These are phyloP conservation scores for Agaricus bisporus DNA, from an alignment of 768 basidiomycete species.

Conservation along the genomic window DNA sequence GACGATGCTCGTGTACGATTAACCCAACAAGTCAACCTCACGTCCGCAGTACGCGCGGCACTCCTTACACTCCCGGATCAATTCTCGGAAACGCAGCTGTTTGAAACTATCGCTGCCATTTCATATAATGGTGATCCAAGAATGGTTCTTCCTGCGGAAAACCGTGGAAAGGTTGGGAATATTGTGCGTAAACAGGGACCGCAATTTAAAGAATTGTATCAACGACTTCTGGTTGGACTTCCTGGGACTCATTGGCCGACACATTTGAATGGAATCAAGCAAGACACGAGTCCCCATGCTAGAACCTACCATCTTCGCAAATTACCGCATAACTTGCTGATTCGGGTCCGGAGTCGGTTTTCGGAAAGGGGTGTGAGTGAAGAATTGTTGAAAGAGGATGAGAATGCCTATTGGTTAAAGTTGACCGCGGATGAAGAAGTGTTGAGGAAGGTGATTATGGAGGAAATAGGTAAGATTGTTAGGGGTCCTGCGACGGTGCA, in stretches of 20 bases:
- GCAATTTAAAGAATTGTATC: constrained; percentile 88
- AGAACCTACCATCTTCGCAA: constrained; percentile 72
- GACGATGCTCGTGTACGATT: constrained; percentile 89
- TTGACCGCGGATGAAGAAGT: constrained; percentile 60
- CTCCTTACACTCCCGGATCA: constrained; percentile 78
- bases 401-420: constrained; percentile 68
- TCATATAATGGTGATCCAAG: constrained; percentile 88
- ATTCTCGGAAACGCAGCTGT: constrained; percentile 81
- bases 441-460: constrained; percentile 45
- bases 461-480: constrained; percentile 77
- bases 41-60: constrained; percentile 84
- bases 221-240: constrained; percentile 66
- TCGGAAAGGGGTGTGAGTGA: constrained; percentile 24
- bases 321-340: constrained; percentile 65
- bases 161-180: constrained; percentile 89
- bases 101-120: constrained; percentile 78
- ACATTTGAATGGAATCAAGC: constrained; percentile 49
- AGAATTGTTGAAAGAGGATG: constrained; percentile 49
- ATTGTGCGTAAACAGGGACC: constrained; percentile 79
- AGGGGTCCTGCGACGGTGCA: constrained; percentile 80
- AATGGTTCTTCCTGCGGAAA: constrained; percentile 93
- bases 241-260: constrained; percentile 75
- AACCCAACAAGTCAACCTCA: constrained; percentile 90
- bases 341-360: constrained; percentile 48
- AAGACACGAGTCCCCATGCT: constrained; percentile 67